A percentile compares a stretch with the other conserved stretches of the same genome.
phyloP scores from a whole-genome alignment of 164 flowering plant species.

The Warburgia ugandensis region DNA sequence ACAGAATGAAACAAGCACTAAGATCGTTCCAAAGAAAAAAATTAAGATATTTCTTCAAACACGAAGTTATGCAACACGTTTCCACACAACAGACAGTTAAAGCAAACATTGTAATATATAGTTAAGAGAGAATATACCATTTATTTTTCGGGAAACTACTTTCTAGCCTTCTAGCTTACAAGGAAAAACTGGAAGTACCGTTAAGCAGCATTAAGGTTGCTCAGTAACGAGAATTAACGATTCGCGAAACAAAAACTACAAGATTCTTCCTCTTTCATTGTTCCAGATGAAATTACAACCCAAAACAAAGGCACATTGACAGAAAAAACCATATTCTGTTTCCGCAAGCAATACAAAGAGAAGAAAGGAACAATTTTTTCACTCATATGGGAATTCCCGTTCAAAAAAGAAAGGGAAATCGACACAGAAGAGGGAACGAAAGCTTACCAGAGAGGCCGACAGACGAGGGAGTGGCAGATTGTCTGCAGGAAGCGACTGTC shows the following conservation, averaged over 20 bases:
- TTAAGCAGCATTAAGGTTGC: too few relatives aligned
- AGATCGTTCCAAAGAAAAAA: not conserved
- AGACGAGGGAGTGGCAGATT: not conserved
- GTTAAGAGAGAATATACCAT: too few relatives aligned
- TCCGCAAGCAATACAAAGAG: too few relatives aligned
- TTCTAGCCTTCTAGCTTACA: too few relatives aligned
- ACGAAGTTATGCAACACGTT: too few relatives aligned
- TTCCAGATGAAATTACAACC: not conserved
- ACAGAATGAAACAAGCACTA: not conserved
- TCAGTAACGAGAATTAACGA: too few relatives aligned
- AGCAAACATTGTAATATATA: too few relatives aligned
- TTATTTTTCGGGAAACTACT: too few relatives aligned
- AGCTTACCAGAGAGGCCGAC: not conserved
- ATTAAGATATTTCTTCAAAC: not conserved
- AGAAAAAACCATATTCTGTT: not conserved
- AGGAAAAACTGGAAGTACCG: too few relatives aligned
- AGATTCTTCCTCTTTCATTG: not conserved
- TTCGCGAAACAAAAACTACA: too few relatives aligned
- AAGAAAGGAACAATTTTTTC: too few relatives aligned
- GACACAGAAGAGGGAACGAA: not conserved
- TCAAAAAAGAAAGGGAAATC: not conserved
- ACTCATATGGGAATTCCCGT: not conserved
- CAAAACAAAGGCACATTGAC: not conserved
- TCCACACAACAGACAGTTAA: too few relatives aligned
- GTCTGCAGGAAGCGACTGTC: constrained; percentile 2